phyloP scores from a whole-genome alignment of 106 monocot species.

The Narthecium ossifragum region DNA sequence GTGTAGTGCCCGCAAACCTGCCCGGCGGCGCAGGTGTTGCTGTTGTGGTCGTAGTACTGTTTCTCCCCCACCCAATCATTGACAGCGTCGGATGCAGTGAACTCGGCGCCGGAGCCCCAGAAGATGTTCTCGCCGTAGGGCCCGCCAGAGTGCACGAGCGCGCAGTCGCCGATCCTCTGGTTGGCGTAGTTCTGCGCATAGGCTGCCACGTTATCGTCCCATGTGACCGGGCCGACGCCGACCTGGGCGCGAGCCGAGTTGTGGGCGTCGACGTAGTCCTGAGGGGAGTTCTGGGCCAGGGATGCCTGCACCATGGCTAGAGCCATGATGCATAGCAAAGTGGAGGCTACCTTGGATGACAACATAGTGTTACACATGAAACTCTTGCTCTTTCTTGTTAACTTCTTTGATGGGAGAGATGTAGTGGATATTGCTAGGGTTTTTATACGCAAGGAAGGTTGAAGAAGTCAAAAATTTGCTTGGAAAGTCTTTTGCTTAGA shows the following conservation, averaged over 20 bases:
- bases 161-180: conserved; percentile 19
- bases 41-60: conserved; percentile 17
- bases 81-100: conserved; percentile 16
- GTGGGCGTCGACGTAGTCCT: conserved; percentile 26
- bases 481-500: no score
- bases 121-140: conserved; percentile 59
- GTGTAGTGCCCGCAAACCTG: conserved; percentile 34
- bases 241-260: conserved; percentile 15
- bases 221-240: conserved; percentile 18
- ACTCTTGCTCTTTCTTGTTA: no score
- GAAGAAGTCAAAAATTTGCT: no score
- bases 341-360: not conserved
- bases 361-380: no score
- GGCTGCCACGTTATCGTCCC: conserved; percentile 20
- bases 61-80: conserved; percentile 21
- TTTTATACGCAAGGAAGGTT: no score
- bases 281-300: conserved; percentile 15
- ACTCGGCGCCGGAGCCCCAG: conserved; percentile 21
- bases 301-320: conserved; percentile 5
- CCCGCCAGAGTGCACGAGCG: conserved; percentile 22
- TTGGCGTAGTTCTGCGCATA: conserved; percentile 35
- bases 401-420: no score
- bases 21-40: conserved; percentile 29
- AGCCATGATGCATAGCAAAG: not conserved
- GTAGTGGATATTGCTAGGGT: no score